Evolutionary conservation across 768 basidiomycete genomes (phyloP), one percentile per base, ranked within the genome.

Genomic region (Tylopilus balloui): DNA sequence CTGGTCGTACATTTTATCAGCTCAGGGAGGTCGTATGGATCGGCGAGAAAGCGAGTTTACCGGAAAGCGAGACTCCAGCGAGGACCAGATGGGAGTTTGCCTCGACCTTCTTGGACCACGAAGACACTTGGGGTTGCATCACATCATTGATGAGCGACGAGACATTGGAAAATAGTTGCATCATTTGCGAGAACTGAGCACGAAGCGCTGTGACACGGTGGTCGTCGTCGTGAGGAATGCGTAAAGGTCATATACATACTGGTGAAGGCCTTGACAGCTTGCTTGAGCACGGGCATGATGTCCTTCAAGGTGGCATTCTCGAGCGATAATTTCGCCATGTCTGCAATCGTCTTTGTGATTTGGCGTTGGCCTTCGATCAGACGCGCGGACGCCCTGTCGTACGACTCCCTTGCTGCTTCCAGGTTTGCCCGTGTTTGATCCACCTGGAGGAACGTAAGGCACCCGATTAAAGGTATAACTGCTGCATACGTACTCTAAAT

Each of bases 391-490:
- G 45, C 47, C 38, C 17, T 53, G 28, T 53, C 45, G 19, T 57
- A 53, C 1, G 55, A 50, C 1, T 47, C 55, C 37, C 55, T 40
- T 44, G 56, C 45, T 6, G 45, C 51, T 37, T 57, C 55, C 13
- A 57, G 47, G 20, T 57, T 57, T 15, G 38, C 56, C 6, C 55
- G 56, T 12, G 56, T 57, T 49, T 57, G 56, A 39, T 57, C 51
- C 5, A 57, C 55, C 56, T 57, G 6, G 19, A 14, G n/a, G 25
- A 37, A 20, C 2, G 25, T 47, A 3, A 19, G 36, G 4, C 17
- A 4, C 21, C 37, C 4, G n/a, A n/a, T 27, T 9, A 15, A 20
- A 4, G n/a, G 3, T 10, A 19, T 41, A 14, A 25, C 12, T 12
- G 9, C 12, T 6, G 11, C 17, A n/a, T 4, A 51, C 53, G 28